A percentile compares a stretch with the other conserved stretches of the same genome.
phyloP scores from a whole-genome alignment of 2,329 filamentous ascomycete species.

The Aspergillus jensenii region DNA sequence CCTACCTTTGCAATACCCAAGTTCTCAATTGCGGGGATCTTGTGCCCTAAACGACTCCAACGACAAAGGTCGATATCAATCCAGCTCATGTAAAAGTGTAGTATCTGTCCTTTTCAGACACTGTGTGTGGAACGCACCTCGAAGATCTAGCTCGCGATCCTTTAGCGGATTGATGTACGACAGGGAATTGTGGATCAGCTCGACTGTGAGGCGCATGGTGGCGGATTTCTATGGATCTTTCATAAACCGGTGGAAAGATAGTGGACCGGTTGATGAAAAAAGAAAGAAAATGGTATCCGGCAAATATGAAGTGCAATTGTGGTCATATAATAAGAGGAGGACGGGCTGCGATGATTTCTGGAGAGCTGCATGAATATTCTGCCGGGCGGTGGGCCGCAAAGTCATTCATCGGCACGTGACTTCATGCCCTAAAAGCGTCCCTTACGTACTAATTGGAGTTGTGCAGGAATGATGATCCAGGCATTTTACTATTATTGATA shows the following conservation, averaged over 20 bases:
- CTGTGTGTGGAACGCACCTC: conserved; percentile 71
- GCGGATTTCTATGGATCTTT: conserved; percentile 12
- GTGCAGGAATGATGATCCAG: too few species aligned
- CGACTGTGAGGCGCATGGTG: conserved; percentile 89
- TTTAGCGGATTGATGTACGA: conserved; percentile 98
- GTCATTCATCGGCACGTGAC: not conserved
- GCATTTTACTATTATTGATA: not conserved
- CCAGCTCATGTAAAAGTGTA: conserved; percentile 75
- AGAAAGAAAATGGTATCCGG: not conserved
- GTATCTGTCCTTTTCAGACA: conserved; percentile 89
- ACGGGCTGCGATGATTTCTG: conserved; percentile 2
- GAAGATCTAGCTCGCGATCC: conserved; percentile 97
- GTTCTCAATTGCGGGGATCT: conserved; percentile 97
- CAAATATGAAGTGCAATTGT: not conserved
- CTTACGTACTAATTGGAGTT: too few species aligned
- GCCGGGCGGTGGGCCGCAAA: conserved; percentile 8
- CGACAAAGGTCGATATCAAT: conserved; percentile 71
- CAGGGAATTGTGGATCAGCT: conserved; percentile 89
- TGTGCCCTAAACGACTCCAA: conserved; percentile 73
- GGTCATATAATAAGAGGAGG: not conserved
- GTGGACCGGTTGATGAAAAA: not conserved
- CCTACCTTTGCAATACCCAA: conserved; percentile 87
- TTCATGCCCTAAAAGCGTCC: not conserved
- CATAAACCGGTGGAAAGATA: not conserved
- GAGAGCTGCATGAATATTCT: conserved; percentile 7